Base-by-base conservation (phyloP, 1,284 basidiomycete genomes). In the Leccinum pseudoinsigne region DNA sequence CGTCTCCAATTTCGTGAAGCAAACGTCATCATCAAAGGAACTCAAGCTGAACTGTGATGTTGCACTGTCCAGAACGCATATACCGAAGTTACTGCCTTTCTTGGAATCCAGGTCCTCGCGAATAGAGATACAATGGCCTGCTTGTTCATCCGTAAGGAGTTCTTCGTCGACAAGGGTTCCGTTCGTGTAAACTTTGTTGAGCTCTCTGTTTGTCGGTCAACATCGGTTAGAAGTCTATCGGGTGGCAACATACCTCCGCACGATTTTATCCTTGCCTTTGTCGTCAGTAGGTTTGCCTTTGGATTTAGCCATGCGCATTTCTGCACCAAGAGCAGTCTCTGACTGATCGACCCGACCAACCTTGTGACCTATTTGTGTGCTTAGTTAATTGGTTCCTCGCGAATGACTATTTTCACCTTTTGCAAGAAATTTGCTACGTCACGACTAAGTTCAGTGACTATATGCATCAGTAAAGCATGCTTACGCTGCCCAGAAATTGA, bases 341-440 rank as follows among this genome's bases (percentile, higher is more conserved):
- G 90, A 89, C 78, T 99, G 97, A 73, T 98, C 97, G 10, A 99
- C 97, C 14, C 94, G 88, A 16, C 97, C 97, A 62, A 99, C 94
- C 79, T 98, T 98, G 81, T 97, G 94, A 0, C 96, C 95, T 82
- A n/a, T 2, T 47, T n/a, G 3, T 79, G 16, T 5, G 14, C 51
- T 66, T 21, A 69, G 59, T 9, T 7, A 34, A 34, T 2, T 9
- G 16, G 1, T 23, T 23, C 3, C 1, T 18, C 12, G 14, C 23
- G 11, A 18, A 38, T 2, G 8, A 21, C 3, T n/a, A 4, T 57
- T 60, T 69, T 57, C 55, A 88, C 89, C 90, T 83, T 90, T 90
- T 2, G 85, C 91, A 38, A 93, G 83, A 69, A 93, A 93, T 80
- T 93, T 93, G 2, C 88, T 90, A 28, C 16, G 26, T 60, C 31